Percentiles rank a stretch among this genome's conserved stretches.
phyloP scores from a whole-genome alignment of 106 monocot species.

The Ottelia alismoides region DNA sequence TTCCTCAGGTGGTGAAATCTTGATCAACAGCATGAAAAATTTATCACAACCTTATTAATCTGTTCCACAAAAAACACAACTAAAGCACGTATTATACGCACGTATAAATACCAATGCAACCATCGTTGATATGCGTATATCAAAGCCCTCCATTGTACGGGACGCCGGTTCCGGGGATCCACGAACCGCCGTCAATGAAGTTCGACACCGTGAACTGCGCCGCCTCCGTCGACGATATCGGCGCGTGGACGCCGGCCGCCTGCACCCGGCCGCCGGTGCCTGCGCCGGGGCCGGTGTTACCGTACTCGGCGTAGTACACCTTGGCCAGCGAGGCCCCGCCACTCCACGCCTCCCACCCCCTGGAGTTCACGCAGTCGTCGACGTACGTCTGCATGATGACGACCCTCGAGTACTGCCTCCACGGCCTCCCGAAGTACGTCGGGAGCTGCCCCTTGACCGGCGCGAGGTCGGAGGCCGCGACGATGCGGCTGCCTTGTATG shows the following conservation, averaged over 20 bases:
- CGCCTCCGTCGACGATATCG: slow-evolving; percentile 30
- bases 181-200: slow-evolving; percentile 42
- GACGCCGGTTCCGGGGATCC: slow-evolving; percentile 58
- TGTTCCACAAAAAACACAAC: too few relatives aligned
- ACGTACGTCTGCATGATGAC: slow-evolving; percentile 47
- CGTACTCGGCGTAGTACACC: slow-evolving; percentile 64
- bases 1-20: too few relatives aligned
- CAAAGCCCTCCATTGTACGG: slow-evolving; percentile 26
- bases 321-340: slow-evolving; percentile 47
- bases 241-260: slow-evolving; percentile 55
- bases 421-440: slow-evolving; percentile 69
- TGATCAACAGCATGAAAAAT: too few relatives aligned
- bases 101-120: too few relatives aligned
- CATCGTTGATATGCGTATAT: too few relatives aligned
- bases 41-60: too few relatives aligned
- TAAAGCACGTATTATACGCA: too few relatives aligned
- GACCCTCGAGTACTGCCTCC: slow-evolving; percentile 58
- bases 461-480: slow-evolving; percentile 21
- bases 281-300: slow-evolving; percentile 46
- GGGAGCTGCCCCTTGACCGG: slow-evolving; percentile 12
- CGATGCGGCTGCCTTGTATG: slow-evolving; percentile 37
- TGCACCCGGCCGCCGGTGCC: slow-evolving; percentile 36
- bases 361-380: slow-evolving; percentile 22
- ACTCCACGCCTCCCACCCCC: slow-evolving; percentile 57
- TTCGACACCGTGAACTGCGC: slow-evolving; percentile 50